These are phyloP conservation scores for Mycena filopes DNA, from an alignment of 768 basidiomycete species.

Conservation along the genomic window DNA sequence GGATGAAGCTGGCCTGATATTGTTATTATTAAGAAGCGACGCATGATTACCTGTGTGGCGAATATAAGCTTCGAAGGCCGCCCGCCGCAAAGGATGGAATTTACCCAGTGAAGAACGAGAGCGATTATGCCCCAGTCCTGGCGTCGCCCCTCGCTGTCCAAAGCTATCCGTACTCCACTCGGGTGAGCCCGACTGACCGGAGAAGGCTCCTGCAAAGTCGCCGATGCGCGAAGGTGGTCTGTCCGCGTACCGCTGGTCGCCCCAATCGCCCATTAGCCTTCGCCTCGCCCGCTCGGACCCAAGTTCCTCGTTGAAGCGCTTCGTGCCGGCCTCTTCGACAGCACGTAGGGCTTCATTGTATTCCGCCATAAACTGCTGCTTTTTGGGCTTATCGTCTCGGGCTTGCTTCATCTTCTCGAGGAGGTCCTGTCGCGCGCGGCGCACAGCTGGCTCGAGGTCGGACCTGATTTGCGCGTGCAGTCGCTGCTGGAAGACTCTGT, in stretches of 20 bases:
- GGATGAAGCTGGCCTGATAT: slow-evolving; percentile 21
- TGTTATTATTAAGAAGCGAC: slow-evolving; percentile 22
- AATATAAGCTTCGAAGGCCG: background rate
- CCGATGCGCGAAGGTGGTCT: slow-evolving; percentile 31
- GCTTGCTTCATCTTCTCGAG: slow-evolving; percentile 29
- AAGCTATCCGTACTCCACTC: slow-evolving; percentile 24
- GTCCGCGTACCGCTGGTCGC: slow-evolving; percentile 15
- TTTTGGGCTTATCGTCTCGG: slow-evolving; percentile 27
- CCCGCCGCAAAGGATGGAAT: background rate
- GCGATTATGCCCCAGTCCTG: slow-evolving; percentile 22
- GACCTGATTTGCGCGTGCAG: slow-evolving; percentile 30
- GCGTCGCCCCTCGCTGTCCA: slow-evolving; percentile 20
- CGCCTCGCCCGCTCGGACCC: slow-evolving; percentile 26
- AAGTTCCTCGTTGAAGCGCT: slow-evolving; percentile 26
- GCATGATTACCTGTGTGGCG: slow-evolving; percentile 19
- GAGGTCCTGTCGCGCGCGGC: slow-evolving; percentile 25
- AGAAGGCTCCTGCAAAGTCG: slow-evolving; percentile 25
- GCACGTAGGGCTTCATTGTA: slow-evolving; percentile 27
- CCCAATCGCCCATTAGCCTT: slow-evolving; percentile 22
- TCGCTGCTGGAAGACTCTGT: slow-evolving; percentile 28
- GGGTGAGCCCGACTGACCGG: background rate
- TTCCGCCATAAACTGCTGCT: slow-evolving; percentile 23
- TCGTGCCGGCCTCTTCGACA: slow-evolving; percentile 23
- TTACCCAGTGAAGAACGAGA: slow-evolving; percentile 26
- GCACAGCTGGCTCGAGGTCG: slow-evolving; percentile 28